phyloP scores from a whole-genome alignment of 495 filamentous ascomycete genomes.

The Lasiosphaeria ovina region DNA sequence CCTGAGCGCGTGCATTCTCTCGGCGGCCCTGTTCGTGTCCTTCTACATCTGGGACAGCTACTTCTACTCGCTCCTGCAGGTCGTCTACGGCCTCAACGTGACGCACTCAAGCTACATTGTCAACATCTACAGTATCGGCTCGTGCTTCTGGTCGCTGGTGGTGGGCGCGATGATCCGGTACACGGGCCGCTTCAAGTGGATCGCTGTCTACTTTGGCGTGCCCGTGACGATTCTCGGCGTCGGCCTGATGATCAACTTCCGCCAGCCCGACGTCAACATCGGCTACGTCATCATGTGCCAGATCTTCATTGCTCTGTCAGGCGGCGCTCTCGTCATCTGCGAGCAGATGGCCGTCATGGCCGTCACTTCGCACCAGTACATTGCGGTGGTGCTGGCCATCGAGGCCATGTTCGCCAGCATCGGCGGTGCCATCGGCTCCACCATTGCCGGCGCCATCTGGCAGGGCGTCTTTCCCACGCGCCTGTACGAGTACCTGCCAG shows the following conservation, averaged over 20 bases:
- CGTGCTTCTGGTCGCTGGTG: conserved; percentile 59
- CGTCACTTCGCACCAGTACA: conserved; percentile 59
- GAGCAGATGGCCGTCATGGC: conserved; percentile 70
- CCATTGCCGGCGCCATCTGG: conserved; percentile 67
- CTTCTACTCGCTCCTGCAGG: conserved; percentile 67
- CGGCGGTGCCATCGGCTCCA: conserved; percentile 62
- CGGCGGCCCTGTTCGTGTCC: conserved; percentile 56
- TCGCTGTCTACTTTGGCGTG: conserved; percentile 62
- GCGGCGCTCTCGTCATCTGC: conserved; percentile 56
- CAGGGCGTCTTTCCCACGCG: conserved; percentile 54
- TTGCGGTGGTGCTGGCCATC: conserved; percentile 65
- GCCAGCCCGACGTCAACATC: conserved; percentile 50
- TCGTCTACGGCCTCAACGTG: conserved; percentile 62
- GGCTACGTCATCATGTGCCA: conserved; percentile 72
- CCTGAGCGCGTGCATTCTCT: conserved; percentile 58
- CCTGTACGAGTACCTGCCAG: conserved; percentile 57
- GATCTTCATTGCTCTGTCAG: conserved; percentile 73
- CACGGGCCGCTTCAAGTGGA: conserved; percentile 57
- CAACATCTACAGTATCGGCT: conserved; percentile 69
- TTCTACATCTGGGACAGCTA: conserved; percentile 69
- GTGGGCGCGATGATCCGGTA: conserved; percentile 56
- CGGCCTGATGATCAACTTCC: conserved; percentile 76
- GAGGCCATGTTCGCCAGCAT: conserved; percentile 59
- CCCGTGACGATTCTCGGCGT: conserved; percentile 65
- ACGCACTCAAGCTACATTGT: conserved; percentile 60